Percentiles rank a stretch among this genome's conserved stretches.
Conservation (phyloP, 768 basidiomycete genomes). For the Daedalea quercina region DNA sequence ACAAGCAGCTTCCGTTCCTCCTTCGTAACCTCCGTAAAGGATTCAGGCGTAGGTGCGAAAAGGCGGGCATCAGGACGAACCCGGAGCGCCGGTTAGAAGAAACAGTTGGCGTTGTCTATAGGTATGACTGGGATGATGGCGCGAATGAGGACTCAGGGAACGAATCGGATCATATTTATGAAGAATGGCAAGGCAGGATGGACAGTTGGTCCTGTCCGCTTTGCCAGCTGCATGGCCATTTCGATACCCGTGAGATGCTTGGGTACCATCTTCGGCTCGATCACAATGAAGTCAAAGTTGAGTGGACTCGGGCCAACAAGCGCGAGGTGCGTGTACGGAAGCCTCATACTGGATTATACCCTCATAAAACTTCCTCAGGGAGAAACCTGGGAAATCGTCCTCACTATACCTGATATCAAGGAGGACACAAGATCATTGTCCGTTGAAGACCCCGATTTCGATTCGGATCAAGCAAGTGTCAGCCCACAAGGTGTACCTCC, state of each 20-base stretch:
- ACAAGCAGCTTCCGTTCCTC: constrained; percentile 46
- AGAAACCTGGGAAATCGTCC: not conserved
- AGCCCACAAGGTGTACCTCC: not conserved
- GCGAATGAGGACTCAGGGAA: constrained; percentile 6
- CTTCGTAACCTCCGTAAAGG: constrained; percentile 42
- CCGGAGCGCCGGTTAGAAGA: constrained; percentile 14
- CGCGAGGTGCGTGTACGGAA: not conserved
- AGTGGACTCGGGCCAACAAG: constrained; percentile 27
- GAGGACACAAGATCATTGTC: not conserved
- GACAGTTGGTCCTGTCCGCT: constrained; percentile 44
- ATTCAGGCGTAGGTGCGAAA: constrained; percentile 38
- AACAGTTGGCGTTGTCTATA: constrained; percentile 20
- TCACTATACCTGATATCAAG: constrained; percentile 6
- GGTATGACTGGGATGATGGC: constrained; percentile 8
- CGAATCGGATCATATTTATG: constrained; percentile 8
- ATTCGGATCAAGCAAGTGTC: not conserved
- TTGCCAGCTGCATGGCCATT: constrained; percentile 40
- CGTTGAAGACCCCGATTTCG: not conserved
- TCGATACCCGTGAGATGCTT: constrained; percentile 38
- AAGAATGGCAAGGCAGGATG: constrained; percentile 21
- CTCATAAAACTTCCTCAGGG: not conserved
- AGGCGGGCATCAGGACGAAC: constrained; percentile 28
- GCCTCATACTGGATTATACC: not conserved
- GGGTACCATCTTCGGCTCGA: constrained; percentile 42
- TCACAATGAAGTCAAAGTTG: constrained; percentile 33